phyloP scores from a whole-genome alignment of 2,329 filamentous ascomycete species.

The Colletotrichum sp. region DNA sequence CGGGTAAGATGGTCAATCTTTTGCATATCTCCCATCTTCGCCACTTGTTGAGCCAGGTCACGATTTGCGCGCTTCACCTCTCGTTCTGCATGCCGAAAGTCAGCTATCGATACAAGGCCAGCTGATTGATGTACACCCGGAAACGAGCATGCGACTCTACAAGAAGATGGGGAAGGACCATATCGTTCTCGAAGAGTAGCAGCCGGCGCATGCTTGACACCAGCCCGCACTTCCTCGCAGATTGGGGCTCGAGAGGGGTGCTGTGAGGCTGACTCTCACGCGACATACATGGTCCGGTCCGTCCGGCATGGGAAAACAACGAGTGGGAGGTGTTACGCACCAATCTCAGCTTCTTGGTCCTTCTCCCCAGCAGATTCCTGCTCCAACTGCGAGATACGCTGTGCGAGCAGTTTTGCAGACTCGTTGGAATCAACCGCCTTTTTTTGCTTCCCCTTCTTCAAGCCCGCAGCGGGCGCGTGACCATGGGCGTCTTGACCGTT shows the following conservation, averaged over 20 bases:
- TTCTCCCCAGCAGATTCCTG: constrained; percentile 92
- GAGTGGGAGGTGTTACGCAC: constrained; percentile 50
- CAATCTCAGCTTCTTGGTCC: constrained; percentile 94
- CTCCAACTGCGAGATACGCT: constrained; percentile 94
- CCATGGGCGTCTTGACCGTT: constrained; percentile 47
- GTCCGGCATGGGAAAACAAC: constrained; percentile 1
- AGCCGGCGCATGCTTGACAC: neutral
- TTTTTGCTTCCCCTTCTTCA: constrained; percentile 85
- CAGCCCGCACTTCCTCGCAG: neutral
- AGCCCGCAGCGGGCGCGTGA: constrained; percentile 47
- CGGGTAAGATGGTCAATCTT: constrained; percentile 91
- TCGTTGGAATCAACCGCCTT: constrained; percentile 86
- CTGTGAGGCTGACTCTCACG: constrained; percentile 8
- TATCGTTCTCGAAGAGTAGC: neutral
- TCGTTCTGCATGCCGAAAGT: constrained; percentile 67
- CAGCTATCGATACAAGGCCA: constrained; percentile 16
- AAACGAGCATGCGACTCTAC: neutral
- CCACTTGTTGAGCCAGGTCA: constrained; percentile 86
- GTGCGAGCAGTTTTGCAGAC: constrained; percentile 88
- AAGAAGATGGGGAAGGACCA: neutral
- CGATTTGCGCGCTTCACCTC: constrained; percentile 94
- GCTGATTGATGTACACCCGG: neutral
- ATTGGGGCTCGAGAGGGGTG: neutral
- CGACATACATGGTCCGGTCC: constrained; percentile 16
- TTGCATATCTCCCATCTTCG: constrained; percentile 89